A percentile compares a stretch with the other conserved stretches of the same genome.
These are phyloP conservation scores for Solanum piurae DNA, from an alignment of 257 asterid genomes.

Conservation along the genomic window DNA sequence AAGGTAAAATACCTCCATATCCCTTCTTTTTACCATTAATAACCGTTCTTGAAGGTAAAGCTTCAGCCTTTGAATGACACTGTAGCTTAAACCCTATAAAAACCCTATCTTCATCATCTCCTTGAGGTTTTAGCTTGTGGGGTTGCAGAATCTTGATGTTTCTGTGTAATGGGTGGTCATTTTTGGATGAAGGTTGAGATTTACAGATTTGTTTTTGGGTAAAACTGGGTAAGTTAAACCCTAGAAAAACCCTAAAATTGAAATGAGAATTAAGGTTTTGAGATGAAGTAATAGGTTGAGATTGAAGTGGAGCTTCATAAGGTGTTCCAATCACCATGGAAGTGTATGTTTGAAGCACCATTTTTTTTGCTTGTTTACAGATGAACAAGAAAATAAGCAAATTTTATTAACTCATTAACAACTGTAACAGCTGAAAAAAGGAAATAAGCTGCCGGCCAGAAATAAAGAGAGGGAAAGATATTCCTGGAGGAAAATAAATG, in stretches of 20 bases:
- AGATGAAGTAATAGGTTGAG: conserved; percentile 14
- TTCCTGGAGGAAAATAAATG: neutral
- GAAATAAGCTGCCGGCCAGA: neutral
- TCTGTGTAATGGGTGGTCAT: conserved; percentile 1
- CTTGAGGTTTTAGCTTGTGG: conserved; percentile 10
- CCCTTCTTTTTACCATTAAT: conserved; percentile 36
- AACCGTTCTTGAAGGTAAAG: conserved; percentile 26
- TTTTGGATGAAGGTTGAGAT: neutral
- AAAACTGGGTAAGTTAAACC: conserved; percentile 21
- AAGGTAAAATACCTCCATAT: conserved; percentile 65
- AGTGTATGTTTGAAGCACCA: conserved; percentile 16
- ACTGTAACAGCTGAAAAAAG: neutral
- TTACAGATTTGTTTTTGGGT: neutral
- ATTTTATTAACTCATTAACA: neutral
- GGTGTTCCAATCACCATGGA: conserved; percentile 9
- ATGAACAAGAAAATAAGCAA: neutral
- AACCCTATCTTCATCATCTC: conserved; percentile 16
- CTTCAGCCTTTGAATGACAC: conserved; percentile 27
- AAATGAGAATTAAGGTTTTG: conserved; percentile 25
- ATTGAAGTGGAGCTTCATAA: neutral
- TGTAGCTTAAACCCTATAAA: conserved; percentile 44
- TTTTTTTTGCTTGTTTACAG: neutral
- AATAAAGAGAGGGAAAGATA: neutral
- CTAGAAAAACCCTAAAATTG: conserved; percentile 26
- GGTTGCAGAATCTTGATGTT: conserved; percentile 7